These are phyloP conservation scores for Solanum medicagineum DNA, from an alignment of 257 asterid genomes.

Conservation along the genomic window DNA sequence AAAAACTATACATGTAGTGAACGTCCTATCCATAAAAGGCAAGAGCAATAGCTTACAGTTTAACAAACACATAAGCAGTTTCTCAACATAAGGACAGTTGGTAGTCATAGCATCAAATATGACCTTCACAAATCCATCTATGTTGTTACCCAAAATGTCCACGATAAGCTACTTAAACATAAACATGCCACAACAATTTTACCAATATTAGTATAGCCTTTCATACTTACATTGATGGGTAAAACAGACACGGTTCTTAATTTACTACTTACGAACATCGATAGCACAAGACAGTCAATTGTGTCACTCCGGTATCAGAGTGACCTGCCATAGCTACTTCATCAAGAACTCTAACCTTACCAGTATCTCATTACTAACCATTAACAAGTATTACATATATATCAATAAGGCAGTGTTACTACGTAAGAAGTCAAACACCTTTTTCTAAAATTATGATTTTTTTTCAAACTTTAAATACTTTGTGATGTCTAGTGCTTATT, in stretches of 20 bases:
- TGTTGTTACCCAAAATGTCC: background rate
- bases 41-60: background rate
- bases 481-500: background rate
- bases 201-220: background rate
- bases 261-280: background rate
- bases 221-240: background rate
- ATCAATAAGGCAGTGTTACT: background rate
- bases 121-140: background rate
- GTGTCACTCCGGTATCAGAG: background rate
- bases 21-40: background rate
- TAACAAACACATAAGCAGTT: background rate
- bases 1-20: background rate
- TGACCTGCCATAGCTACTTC: background rate
- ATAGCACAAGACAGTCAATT: background rate
- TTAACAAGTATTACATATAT: background rate
- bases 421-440: background rate
- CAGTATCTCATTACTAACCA: background rate
- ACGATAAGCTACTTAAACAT: background rate
- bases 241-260: background rate
- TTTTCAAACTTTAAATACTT: background rate
- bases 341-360: background rate
- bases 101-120: background rate
- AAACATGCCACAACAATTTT: background rate
- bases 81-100: background rate
- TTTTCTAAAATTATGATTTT: background rate